phyloP scores from a whole-genome alignment of 2,329 filamentous ascomycete genomes.

The Daldinia sp. region DNA sequence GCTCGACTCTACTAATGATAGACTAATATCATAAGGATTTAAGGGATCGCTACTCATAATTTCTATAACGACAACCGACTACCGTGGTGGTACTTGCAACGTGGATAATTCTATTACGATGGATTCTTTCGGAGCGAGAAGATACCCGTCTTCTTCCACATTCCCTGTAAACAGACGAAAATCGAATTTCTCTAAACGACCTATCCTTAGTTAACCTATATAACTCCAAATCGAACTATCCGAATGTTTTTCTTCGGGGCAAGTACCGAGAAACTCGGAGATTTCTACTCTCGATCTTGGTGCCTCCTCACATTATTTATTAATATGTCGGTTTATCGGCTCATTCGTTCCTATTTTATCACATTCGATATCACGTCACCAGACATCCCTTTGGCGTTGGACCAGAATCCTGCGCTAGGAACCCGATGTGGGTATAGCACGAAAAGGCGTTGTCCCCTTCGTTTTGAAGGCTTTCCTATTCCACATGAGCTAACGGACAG shows the following conservation, averaged over 20 bases:
- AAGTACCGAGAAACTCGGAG: slow-evolving; percentile 8
- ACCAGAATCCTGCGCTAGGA: slow-evolving; percentile 12
- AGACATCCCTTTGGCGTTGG: slow-evolving; percentile 10
- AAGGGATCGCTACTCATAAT: neutral
- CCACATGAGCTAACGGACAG: slow-evolving; percentile 10
- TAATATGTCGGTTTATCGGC: slow-evolving; percentile 13
- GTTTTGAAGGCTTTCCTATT: slow-evolving; percentile 26
- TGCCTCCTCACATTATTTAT: slow-evolving; percentile 8
- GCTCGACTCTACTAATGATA: neutral
- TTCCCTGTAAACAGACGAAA: slow-evolving; percentile 7
- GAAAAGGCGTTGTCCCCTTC: slow-evolving; percentile 14
- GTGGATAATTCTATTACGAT: slow-evolving; percentile 2
- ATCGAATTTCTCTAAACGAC: slow-evolving; percentile 1
- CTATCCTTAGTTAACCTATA: neutral
- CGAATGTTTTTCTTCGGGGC: neutral
- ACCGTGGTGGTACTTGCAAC: neutral
- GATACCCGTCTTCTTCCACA: neutral
- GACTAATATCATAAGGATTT: neutral
- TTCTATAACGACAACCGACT: neutral
- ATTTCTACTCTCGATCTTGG: slow-evolving; percentile 14
- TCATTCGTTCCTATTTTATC: slow-evolving; percentile 11
- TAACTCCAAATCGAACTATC: slow-evolving; percentile 10
- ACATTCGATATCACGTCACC: slow-evolving; percentile 19
- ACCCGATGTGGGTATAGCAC: slow-evolving; percentile 8
- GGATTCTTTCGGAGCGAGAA: neutral